Percentiles rank a stretch among this genome's conserved stretches.
Evolutionary conservation across 2,329 filamentous ascomycete species (phyloP).

Genomic region (Cladosporium sp.): DNA sequence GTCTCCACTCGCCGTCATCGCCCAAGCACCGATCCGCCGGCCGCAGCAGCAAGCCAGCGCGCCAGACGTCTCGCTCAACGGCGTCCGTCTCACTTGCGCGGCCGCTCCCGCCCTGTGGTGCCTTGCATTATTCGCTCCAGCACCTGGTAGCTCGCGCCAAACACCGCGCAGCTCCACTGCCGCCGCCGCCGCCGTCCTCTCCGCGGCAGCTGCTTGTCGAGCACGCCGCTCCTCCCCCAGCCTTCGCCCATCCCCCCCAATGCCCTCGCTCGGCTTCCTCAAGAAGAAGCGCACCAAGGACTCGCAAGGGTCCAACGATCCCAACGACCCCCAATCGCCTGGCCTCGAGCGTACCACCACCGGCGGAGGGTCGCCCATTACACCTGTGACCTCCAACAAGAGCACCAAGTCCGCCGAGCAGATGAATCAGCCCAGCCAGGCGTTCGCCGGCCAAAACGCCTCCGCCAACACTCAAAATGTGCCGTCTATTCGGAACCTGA

Average conservation of each 20-base stretch:
- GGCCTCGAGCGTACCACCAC: constrained; percentile 47
- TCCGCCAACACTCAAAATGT: constrained; percentile 52
- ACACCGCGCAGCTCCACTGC: constrained; percentile 2
- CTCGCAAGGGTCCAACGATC: constrained; percentile 53
- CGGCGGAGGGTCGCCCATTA: constrained; percentile 29
- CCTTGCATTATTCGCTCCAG: constrained; percentile 11
- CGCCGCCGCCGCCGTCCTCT: constrained; percentile 1
- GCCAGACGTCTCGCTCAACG: background rate
- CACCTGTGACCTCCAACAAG: constrained; percentile 43
- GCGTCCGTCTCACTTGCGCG: constrained; percentile 1
- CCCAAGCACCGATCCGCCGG: constrained; percentile 2
- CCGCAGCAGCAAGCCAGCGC: background rate
- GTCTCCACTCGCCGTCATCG: constrained; percentile 9
- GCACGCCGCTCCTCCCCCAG: constrained; percentile 12
- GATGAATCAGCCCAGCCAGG: constrained; percentile 23
- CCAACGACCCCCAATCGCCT: constrained; percentile 61
- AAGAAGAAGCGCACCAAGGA: constrained; percentile 99
- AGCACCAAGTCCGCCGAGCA: constrained; percentile 19
- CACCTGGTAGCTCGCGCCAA: background rate
- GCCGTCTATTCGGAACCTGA: constrained; percentile 76
- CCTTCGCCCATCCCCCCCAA: constrained; percentile 36
- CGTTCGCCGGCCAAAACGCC: constrained; percentile 32
- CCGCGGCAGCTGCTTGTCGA: constrained; percentile 10
- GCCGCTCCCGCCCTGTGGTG: constrained; percentile 8
- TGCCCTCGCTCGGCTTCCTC: constrained; percentile 93